A percentile compares a stretch with the other conserved stretches of the same genome.
Evolutionary conservation across 805 yeast genomes (phyloP).

Genomic region (Yarrowia alimentaria): DNA sequence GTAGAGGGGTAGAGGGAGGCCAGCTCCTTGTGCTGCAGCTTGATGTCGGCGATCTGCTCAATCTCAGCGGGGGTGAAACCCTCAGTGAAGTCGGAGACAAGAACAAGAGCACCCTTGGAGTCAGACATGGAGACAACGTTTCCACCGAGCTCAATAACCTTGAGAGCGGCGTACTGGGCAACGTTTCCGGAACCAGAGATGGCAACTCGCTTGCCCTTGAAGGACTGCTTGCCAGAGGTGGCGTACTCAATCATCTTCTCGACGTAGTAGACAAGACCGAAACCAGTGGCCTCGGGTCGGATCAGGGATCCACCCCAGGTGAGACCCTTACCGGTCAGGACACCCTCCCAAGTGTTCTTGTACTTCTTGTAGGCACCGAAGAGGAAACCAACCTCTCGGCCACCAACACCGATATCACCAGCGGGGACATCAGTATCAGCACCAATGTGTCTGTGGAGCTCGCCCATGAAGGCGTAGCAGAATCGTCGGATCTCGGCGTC

Average conservation of each 20-base stretch:
- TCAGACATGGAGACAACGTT: slow-evolving; percentile 91
- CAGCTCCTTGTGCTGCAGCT: slow-evolving; percentile 64
- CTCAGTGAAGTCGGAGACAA: slow-evolving; percentile 47
- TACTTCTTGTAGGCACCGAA: slow-evolving; percentile 94
- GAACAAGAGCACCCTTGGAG: slow-evolving; percentile 84
- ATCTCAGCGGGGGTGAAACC: slow-evolving; percentile 87
- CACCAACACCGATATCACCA: slow-evolving; percentile 99
- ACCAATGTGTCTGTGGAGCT: slow-evolving; percentile 93
- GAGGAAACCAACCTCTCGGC: slow-evolving; percentile 90
- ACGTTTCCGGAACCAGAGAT: slow-evolving; percentile 98
- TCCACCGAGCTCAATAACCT: slow-evolving; percentile 96
- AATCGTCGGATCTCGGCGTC: slow-evolving; percentile 94
- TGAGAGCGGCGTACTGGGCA: slow-evolving; percentile 98
- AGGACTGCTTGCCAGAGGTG: slow-evolving; percentile 80
- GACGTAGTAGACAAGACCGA: slow-evolving; percentile 94
- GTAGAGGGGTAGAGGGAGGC: slow-evolving; percentile 35
- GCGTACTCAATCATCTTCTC: slow-evolving; percentile 97
- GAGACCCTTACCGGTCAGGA: slow-evolving; percentile 95
- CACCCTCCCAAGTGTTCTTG: slow-evolving; percentile 95
- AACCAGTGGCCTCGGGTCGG: slow-evolving; percentile 99
- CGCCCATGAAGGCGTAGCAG: slow-evolving; percentile 94
- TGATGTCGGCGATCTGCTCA: slow-evolving; percentile 73
- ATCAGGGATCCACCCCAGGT: slow-evolving; percentile 99
- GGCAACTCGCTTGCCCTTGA: slow-evolving; percentile 91
- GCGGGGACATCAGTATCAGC: slow-evolving; percentile 98